Base-by-base conservation (phyloP, 768 basidiomycete species). In the Tephrocybe sp. region DNA sequence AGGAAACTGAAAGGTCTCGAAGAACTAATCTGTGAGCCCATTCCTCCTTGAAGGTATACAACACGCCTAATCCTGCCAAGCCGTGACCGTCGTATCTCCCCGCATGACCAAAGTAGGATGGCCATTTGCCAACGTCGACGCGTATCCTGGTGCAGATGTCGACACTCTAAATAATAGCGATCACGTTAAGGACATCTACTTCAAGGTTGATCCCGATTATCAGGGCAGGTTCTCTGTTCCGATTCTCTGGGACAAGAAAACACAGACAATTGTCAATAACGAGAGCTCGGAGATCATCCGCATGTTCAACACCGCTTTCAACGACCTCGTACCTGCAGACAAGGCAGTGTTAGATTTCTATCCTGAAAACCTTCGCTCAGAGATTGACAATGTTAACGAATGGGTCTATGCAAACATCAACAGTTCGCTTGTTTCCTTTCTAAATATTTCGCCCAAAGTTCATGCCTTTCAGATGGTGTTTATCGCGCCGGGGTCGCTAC, bases 251-350 rank as follows among this genome's bases (percentile, higher is more conserved):
- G 96, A 98, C 70, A 95, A 84, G 73, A 89, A 94, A 66, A 70
- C 64, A 35, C 70, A 85, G 40, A 87, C 88, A 30, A 87, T 98
- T 58, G 96, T 98, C 51, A 98, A 93, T 74, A 98, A 98, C 64
- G 96, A 98, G 64, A 87, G 84, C 55, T 83, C 88, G 0, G 96
- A 98, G 70, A 94, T 98, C 63, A 92, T 98, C 60, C 85, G 96
- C 47, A 90, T 95, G 11, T 80, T 98, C 71, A 96, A 98, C 69
- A 76, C 77, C 11, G 85, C 79, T 2, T 95, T 96, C 72, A 84
- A 97, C 65, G 73, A 84, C 16, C 58, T 87, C 18, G 44, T 96
- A 3, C 77, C 88, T 1, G 66, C 73, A 1, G 84, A 88, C 2
- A 80, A 83, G 54, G 83, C 82, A 3, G 67, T 72, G 21, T 56